Conservation (phyloP, 176 grass and related monocot species). For the Hyparrhenia diplandra region DNA sequence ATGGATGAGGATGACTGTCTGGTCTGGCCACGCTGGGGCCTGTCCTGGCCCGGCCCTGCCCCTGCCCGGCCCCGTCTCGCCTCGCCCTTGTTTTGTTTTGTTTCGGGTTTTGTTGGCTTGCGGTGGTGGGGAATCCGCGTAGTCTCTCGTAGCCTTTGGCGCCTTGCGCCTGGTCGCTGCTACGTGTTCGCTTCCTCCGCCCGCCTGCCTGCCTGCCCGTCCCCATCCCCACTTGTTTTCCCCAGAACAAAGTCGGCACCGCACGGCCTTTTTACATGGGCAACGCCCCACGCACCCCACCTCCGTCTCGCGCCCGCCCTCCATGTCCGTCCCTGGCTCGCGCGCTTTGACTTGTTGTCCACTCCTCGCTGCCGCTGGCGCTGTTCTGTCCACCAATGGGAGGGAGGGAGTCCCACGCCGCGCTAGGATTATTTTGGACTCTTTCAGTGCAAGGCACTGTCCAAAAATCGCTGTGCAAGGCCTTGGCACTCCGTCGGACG, state of each 20-base stretch:
- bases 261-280: too few species aligned
- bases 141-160: constrained; percentile 4
- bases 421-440: too few species aligned
- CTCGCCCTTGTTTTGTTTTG: not conserved
- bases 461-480: too few species aligned
- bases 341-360: constrained; percentile 24
- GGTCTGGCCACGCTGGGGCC: not conserved
- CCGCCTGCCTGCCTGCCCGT: too few species aligned
- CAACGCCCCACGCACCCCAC: constrained; percentile 18
- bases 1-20: not conserved
- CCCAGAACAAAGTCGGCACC: too few species aligned
- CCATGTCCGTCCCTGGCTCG: too few species aligned
- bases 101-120: constrained; percentile 32
- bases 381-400: constrained; percentile 24
- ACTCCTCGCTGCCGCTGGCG: not conserved
- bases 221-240: too few species aligned
- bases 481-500: too few species aligned
- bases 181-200: constrained; percentile 30
- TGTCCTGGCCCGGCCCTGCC: too few species aligned
- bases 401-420: too few species aligned
- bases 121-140: constrained; percentile 49
- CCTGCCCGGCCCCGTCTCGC: too few species aligned
- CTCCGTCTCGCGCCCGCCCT: not conserved
- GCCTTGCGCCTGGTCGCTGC: constrained; percentile 29
- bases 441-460: too few species aligned